Evolutionary conservation across 208 protist genomes (phyloP).

Genomic region (Perkinsela sp.): DNA sequence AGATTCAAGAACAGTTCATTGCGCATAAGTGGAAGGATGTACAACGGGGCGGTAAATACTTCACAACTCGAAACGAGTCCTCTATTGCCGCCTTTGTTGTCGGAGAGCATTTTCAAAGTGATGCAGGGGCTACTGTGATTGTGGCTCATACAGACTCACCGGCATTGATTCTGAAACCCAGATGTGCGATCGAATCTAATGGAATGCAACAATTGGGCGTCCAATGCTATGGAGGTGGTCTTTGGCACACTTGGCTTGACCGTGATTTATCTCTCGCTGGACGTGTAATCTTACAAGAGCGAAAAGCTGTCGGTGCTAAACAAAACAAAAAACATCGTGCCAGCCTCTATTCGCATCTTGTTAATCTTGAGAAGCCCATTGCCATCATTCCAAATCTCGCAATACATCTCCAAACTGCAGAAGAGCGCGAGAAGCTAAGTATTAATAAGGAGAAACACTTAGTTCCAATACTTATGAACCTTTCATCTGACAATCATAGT

Average conservation of each 20-base stretch:
- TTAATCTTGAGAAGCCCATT: constrained; percentile 64
- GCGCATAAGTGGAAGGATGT: too few species aligned
- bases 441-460: constrained; percentile 82
- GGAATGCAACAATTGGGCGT: constrained; percentile 15
- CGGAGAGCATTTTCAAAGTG: constrained; percentile 51
- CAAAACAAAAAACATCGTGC: constrained; percentile 1
- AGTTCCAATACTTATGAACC: constrained; percentile 59
- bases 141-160: constrained; percentile 89
- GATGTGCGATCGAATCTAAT: constrained; percentile 13
- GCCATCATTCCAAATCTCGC: constrained; percentile 75
- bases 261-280: constrained; percentile 53
- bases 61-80: constrained; percentile 78
- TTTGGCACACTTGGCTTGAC: constrained; percentile 69
- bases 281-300: constrained; percentile 21
- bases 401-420: constrained; percentile 66
- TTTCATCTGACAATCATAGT: neutral
- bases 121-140: constrained; percentile 71
- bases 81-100: constrained; percentile 82
- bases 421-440: constrained; percentile 48
- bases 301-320: neutral
- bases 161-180: constrained; percentile 44
- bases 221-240: constrained; percentile 49
- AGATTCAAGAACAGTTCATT: constrained; percentile 22
- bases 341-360: constrained; percentile 14
- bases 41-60: constrained; percentile 65